Conservation (phyloP, 164 flowering plant species). For the Brasenia schreberi region DNA sequence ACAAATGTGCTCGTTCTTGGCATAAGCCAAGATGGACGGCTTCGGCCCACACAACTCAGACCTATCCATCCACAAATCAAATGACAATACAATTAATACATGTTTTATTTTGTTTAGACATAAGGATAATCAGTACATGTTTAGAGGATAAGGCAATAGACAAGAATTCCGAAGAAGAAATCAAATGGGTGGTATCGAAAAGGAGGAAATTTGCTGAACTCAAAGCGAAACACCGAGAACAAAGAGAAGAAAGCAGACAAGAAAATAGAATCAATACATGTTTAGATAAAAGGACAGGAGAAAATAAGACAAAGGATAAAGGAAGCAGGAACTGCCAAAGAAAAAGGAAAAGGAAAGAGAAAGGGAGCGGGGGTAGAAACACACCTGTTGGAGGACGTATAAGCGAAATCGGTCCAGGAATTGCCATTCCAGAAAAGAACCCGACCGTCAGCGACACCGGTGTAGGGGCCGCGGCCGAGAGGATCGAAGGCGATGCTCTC, state of each 20-base stretch:
- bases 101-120: background rate
- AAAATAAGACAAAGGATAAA: background rate
- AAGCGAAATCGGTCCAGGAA: conserved; percentile 23
- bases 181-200: background rate
- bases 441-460: conserved; percentile 78
- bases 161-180: background rate
- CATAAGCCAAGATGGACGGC: conserved; percentile 46
- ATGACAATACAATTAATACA: background rate
- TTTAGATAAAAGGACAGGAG: no score
- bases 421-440: conserved; percentile 29
- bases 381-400: conserved; percentile 21
- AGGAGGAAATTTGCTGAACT: background rate
- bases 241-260: no score
- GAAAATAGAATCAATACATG: no score
- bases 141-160: no score
- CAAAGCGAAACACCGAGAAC: no score
- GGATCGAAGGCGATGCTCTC: conserved; percentile 68
- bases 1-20: conserved; percentile 84
- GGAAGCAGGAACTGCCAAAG: background rate
- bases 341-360: background rate
- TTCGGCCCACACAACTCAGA: conserved; percentile 59
- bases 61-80: conserved; percentile 16
- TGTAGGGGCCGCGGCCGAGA: conserved; percentile 64
- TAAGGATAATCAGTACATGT: no score
- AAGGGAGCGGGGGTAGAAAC: background rate